Base-by-base conservation (phyloP, 768 basidiomycete genomes). In the Pulveroboletus sp. region DNA sequence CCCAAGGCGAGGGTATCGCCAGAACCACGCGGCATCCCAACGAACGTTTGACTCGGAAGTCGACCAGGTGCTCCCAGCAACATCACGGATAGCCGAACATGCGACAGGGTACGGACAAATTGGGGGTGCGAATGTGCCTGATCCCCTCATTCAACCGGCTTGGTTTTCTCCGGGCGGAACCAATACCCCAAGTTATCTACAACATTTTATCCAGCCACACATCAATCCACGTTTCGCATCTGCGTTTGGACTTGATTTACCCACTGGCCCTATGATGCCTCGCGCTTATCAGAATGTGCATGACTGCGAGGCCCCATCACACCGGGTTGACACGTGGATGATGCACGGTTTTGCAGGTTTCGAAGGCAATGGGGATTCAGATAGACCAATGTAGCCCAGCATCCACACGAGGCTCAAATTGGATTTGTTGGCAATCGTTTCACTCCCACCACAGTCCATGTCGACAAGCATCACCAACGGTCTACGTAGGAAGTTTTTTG, bases 221-320 rank as follows among this genome's bases (percentile, higher is more conserved):
- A 90, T 91, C 51, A 90, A 91, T 58, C 89, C 89, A 8, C 77
- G 83, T 10, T 90, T 91, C 66, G 85, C 86, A 13, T 77, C 79
- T 30, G 70, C 71, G 27, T 85, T 88, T 54, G 84, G 81, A 24
- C 64, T 82, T 49, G 70, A 74, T 43, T 43, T 66, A 70, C 50
- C 58, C 44, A 17, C 64, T 21, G 40, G 46, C 36, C 27, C 67
- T 60, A 49, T 61, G 61, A 42, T 44, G 46, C 55, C 64, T 8
- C 57, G 51, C 51, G 55, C 59, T 37, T 42, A 62, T 37, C 62
- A 56, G 33, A 41, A 49, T 37, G 46, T 15, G 21, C 42, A 55
- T 13, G 57, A 64, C 40, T 54, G 51, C 8, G 17, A 30, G 14
- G 28, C 49, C 36, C 50, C 47, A 10, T 32, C 50, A 6, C 50